Base-by-base conservation (phyloP, 345 rosid species). In the Anastatica hierochuntica region DNA sequence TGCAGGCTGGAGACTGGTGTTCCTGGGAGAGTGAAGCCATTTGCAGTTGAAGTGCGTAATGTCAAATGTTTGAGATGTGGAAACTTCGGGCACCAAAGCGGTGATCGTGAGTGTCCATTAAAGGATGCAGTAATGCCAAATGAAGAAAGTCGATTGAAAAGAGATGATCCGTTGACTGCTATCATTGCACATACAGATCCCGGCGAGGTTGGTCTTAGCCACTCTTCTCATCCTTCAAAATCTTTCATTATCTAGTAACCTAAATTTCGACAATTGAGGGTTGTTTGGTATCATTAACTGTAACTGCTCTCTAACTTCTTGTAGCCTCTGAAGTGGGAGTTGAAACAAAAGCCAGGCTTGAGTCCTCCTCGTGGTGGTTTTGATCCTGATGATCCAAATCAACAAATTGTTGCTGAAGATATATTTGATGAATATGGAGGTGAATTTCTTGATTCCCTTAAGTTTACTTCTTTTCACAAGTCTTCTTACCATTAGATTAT, bases 341-440 rank as follows among this genome's bases (percentile, higher is more conserved):
- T 92, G 72, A 92, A 88, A 73, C 96, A 84, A 74, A 82, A 85
- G 75, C 90, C 95, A 7, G 98, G 98, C 30, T 60, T 92, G 77
- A 85, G 94, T 73, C 98, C 96, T 68, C 98, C 98, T 62, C 95
- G 82, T 44, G 98, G 98, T 50, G 98, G 96, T 48, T 92, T 84
- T 77, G 63, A 77, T 66, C 88, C 68, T 8, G 84, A 83, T 51
- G 90, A 92, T 67, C 94, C 96, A 58, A 92, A 88, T 77, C 98
- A 92, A 57, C 96, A 92, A 72, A 83, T 92, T 69, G 95, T 90
- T 19, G 98, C 96, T 4, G 95, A 88, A 72, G 96, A 92, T 60
- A 92, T 90, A 49, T 88, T 88, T 59, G 98, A 92, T 17, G 96
- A 92, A 72, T 92, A 92, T 61, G 96, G 96, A 77, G 95, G 98